Conservation (phyloP, 2,329 filamentous ascomycete species). For the Stemphylium vesicarium region DNA sequence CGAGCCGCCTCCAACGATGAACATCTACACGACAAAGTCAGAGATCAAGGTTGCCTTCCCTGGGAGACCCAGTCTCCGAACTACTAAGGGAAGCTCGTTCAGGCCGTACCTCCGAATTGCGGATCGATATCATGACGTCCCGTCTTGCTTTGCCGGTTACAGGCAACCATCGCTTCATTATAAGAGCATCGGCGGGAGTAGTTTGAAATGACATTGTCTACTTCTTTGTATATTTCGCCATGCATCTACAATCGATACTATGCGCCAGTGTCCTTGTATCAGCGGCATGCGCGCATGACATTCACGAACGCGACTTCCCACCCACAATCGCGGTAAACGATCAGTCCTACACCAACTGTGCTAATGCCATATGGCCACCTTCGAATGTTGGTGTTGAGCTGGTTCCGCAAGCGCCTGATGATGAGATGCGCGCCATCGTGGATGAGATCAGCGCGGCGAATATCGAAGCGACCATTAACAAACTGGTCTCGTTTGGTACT, state of each 20-base stretch:
- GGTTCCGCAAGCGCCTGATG: conserved; percentile 50
- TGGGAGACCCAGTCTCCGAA: conserved; percentile 24
- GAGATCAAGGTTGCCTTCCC: conserved; percentile 16
- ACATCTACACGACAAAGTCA: conserved; percentile 11
- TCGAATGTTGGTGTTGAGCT: conserved; percentile 47
- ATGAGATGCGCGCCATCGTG: conserved; percentile 50
- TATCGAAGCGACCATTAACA: conserved; percentile 60
- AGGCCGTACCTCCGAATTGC: conserved; percentile 10
- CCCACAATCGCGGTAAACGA: conserved; percentile 40
- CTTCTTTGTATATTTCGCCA: conserved; percentile 10
- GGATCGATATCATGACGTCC: conserved; percentile 6
- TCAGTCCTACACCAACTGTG: conserved; percentile 42
- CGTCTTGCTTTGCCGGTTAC: background rate
- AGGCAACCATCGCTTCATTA: background rate
- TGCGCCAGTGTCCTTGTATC: conserved; percentile 23
- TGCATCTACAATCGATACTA: conserved; percentile 26
- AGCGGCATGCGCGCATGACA: conserved; percentile 31
- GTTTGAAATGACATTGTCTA: background rate
- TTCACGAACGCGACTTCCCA: conserved; percentile 36
- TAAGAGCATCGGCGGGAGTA: conserved; percentile 12
- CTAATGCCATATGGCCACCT: conserved; percentile 52
- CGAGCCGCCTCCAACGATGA: conserved; percentile 27
- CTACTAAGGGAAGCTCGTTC: conserved; percentile 36
- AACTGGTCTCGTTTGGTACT: conserved; percentile 63
- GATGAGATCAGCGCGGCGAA: conserved; percentile 51